phyloP scores from a whole-genome alignment of 2,329 filamentous ascomycete genomes.

The Epichloe glyceriae region DNA sequence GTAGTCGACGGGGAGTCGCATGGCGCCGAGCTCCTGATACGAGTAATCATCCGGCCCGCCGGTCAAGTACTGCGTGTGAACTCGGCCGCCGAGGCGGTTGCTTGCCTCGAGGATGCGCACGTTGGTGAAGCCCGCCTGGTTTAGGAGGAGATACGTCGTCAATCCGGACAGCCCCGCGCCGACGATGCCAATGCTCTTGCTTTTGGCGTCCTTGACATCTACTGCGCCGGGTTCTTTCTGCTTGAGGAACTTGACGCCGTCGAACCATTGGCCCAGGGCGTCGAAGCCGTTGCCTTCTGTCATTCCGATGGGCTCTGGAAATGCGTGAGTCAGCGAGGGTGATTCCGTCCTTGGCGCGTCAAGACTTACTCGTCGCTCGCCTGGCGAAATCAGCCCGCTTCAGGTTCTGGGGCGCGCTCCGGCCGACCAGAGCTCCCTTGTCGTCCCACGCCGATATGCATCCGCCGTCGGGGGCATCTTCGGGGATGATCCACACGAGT shows the following conservation, averaged over 20 bases:
- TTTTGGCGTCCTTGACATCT: constrained; percentile 8
- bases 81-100: constrained; percentile 47
- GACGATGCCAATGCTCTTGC: constrained; percentile 48
- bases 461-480: constrained; percentile 16
- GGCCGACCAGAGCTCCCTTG: constrained; percentile 19
- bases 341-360: no score
- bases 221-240: constrained; percentile 35
- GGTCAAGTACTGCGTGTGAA: constrained; percentile 50
- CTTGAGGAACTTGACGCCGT: constrained; percentile 46
- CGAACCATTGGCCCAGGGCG: constrained; percentile 47
- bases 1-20: constrained; percentile 47
- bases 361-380: constrained; percentile 3
- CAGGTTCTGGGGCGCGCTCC: constrained; percentile 21
- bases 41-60: constrained; percentile 48
- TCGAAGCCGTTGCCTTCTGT: constrained; percentile 36
- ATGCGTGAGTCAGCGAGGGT: no score
- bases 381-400: constrained; percentile 4
- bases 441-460: constrained; percentile 29
- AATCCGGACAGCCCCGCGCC: constrained; percentile 54
- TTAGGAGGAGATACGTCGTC: constrained; percentile 40
- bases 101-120: constrained; percentile 50
- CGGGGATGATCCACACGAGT: constrained; percentile 7
- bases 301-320: constrained; percentile 27
- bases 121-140: constrained; percentile 40
- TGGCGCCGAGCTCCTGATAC: constrained; percentile 55